Evolutionary conservation across 2,329 filamentous ascomycete species (phyloP), one percentile per base, ranked within the genome.

Genomic region (Botrytis paeoniae): DNA sequence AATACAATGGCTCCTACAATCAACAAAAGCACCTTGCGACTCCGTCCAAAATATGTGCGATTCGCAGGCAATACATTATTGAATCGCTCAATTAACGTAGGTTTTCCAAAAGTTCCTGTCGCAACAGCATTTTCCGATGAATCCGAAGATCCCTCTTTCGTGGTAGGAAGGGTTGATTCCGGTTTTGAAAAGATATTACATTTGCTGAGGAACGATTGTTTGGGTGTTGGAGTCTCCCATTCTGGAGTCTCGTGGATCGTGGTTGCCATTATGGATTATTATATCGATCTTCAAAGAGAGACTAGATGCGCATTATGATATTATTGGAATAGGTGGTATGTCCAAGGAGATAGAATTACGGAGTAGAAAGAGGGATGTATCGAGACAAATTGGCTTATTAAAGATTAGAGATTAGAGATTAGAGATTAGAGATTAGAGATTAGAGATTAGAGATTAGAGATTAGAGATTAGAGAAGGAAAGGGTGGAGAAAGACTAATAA

Each of bases 161-260:
- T 41, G 37, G 37, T 62, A 12, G 71, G 71, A 63, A 63, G 66
- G 18, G 45, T 61, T 35, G 73, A 64, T 61, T 72, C 39, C 35
- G 70, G 61, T 39, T 74, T 70, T 29, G 69, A 43, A 14, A 60
- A 72, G 29, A 43, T 32, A 70, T 76, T 76, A 62, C 74, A 45
- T 54, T 70, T 74, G 62, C 73, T 74, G 64, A 75, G 75, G n/a
- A 74, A 72, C 16, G 70, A 66, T 62, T 73, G 29, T 18, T 73
- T 71, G 8, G 61, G 45, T 39, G 73, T 32, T 22, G 77, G 73
- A 37, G 74, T 73, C 73, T 79, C 78, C 78, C 78, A 79, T n/a
- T 76, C 77, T 18, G 76, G 76, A 48, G 75, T 37, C 73, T 79
- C 72, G 62, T 78, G 77, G 16, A 60, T 64, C 39, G 69, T 72